These are phyloP conservation scores for Suillus paluster DNA, from an alignment of 768 basidiomycete species.

Conservation along the genomic window DNA sequence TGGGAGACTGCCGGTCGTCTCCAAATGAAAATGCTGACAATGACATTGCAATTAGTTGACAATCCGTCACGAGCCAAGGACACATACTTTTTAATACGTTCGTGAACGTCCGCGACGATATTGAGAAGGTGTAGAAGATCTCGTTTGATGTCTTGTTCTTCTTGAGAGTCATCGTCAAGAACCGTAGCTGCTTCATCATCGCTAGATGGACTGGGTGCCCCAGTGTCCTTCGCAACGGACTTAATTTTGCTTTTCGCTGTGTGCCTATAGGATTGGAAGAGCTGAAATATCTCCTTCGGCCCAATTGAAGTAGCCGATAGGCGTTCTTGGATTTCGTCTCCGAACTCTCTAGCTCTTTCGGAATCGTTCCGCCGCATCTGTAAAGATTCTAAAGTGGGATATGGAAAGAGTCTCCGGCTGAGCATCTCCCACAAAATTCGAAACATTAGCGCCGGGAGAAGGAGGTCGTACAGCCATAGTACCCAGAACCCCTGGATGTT, in stretches of 20 bases:
- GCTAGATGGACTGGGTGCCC: conserved; percentile 5
- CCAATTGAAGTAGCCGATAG: conserved; percentile 53
- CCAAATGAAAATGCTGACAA: conserved; percentile 67
- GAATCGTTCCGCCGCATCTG: conserved; percentile 55
- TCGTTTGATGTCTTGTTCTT: conserved; percentile 48
- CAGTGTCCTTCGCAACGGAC: conserved; percentile 16
- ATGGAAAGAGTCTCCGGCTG: conserved; percentile 52
- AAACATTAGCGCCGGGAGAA: conserved; percentile 55
- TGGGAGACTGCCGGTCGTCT: conserved; percentile 54
- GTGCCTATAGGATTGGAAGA: conserved; percentile 49
- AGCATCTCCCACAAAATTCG: conserved; percentile 53
- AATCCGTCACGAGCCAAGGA: background rate
- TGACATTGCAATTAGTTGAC: background rate
- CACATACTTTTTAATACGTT: conserved; percentile 64
- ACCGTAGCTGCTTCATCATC: conserved; percentile 23
- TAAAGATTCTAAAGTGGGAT: conserved; percentile 59
- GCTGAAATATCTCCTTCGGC: conserved; percentile 55
- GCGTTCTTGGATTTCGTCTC: conserved; percentile 50
- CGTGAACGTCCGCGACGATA: conserved; percentile 62
- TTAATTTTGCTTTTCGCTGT: conserved; percentile 40
- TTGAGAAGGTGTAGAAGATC: conserved; percentile 44
- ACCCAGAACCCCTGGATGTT: conserved; percentile 59
- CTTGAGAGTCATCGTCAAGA: conserved; percentile 42
- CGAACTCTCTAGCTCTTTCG: conserved; percentile 54
- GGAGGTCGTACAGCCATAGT: conserved; percentile 62